A percentile compares a stretch with the other conserved stretches of the same genome.
These are phyloP conservation scores for Dillenia turbinata DNA, from an alignment of 164 flowering plant genomes.

Conservation along the genomic window DNA sequence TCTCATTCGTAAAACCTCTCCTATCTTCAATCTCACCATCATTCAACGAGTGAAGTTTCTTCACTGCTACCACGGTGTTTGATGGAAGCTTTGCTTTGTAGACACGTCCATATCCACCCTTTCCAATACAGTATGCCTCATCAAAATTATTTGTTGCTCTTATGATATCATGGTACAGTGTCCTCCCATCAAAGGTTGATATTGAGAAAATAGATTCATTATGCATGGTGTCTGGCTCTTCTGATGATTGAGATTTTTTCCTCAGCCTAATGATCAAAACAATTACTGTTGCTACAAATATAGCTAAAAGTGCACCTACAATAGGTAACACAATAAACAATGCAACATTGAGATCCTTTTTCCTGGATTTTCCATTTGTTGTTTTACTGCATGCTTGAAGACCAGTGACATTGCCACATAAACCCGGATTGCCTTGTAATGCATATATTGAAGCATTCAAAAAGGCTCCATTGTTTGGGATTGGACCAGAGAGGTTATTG, in stretches of 20 bases:
- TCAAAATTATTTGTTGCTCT: background rate
- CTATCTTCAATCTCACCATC: background rate
- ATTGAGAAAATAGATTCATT: slow-evolving; percentile 1
- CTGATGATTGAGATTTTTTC: background rate
- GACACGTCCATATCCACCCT: slow-evolving; percentile 7
- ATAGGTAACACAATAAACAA: background rate
- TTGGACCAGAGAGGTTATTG: background rate
- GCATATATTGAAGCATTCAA: background rate
- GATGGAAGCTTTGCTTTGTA: slow-evolving; percentile 7
- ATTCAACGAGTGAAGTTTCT: slow-evolving; percentile 1
- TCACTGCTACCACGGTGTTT: slow-evolving; percentile 4
- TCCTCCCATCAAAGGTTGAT: slow-evolving; percentile 9
- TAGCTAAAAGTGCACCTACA: background rate
- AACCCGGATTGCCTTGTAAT: background rate
- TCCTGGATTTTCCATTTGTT: no score
- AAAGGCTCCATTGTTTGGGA: background rate
- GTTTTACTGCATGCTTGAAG: background rate
- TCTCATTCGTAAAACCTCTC: background rate
- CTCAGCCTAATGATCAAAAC: background rate
- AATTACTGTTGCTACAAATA: background rate
- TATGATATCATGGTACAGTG: slow-evolving; percentile 3
- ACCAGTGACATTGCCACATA: slow-evolving; percentile 1
- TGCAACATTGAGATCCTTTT: background rate
- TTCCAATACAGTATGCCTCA: slow-evolving; percentile 6
- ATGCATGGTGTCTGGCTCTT: background rate